Evolutionary conservation across 345 rosid genomes (phyloP).

Genomic region (Gynandropsis gynandra): DNA sequence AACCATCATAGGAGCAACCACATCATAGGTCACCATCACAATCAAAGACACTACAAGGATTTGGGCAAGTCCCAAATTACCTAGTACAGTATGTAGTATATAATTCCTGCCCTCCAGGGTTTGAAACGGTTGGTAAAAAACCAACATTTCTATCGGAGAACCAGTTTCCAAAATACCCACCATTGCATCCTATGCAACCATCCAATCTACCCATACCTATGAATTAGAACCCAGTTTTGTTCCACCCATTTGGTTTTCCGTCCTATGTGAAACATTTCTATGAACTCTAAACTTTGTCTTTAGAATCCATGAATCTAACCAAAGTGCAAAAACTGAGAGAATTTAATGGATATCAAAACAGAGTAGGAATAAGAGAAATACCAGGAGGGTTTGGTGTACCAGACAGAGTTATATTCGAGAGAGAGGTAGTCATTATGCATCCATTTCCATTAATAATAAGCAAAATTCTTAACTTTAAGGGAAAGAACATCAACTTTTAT

Average conservation of each 20-base stretch:
- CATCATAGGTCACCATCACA: slow-evolving; percentile 47
- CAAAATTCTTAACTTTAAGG: too few species aligned
- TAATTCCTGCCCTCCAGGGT: slow-evolving; percentile 48
- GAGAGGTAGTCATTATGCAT: slow-evolving; percentile 73
- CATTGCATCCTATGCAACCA: slow-evolving; percentile 53
- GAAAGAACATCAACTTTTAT: too few species aligned
- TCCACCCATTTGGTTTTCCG: slow-evolving; percentile 51
- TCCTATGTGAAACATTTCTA: too few species aligned
- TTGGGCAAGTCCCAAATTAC: slow-evolving; percentile 49
- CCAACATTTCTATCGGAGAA: slow-evolving; percentile 22
- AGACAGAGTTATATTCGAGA: slow-evolving; percentile 92
- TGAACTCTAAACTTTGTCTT: too few species aligned
- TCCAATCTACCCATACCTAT: slow-evolving; percentile 54
- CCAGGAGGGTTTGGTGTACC: slow-evolving; percentile 98
- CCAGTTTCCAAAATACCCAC: slow-evolving; percentile 55
- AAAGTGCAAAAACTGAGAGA: too few species aligned
- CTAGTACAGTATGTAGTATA: slow-evolving; percentile 33
- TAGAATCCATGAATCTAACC: too few species aligned
- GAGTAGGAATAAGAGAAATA: slow-evolving; percentile 14
- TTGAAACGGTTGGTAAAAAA: slow-evolving; percentile 52
- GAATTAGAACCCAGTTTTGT: slow-evolving; percentile 49
- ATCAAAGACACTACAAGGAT: slow-evolving; percentile 40
- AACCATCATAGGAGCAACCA: slow-evolving; percentile 52
- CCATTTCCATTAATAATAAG: too few species aligned
- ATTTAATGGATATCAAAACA: not conserved